Evolutionary conservation across 2,329 filamentous ascomycete genomes (phyloP), one percentile per base, ranked within the genome.

Genomic region (Nemania diffusa): DNA sequence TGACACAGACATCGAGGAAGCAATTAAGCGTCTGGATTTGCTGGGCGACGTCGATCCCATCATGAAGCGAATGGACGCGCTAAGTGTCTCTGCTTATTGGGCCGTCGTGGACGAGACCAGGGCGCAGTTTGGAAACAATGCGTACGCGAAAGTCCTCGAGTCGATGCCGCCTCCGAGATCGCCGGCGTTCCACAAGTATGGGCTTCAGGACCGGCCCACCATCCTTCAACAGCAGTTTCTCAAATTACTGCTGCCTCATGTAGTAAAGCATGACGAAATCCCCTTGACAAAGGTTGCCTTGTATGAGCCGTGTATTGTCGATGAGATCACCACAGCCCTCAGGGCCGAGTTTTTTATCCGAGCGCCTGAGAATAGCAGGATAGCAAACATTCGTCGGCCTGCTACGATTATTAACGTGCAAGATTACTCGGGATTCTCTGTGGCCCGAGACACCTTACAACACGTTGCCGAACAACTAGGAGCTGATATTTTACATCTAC

Each of bases 401-500:
- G 62, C 74, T 29, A 78, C 73, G 1, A 60, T 78, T 32, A 67
- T 78, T 7, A 73, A 77, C 32, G 64, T 71, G 20, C 67, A 62
- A n/a, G 71, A 74, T 37, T 74, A 70, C 55, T 69, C 72, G 9
- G 75, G 73, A 0, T 73, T 67, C 44, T 70, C 64, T 0, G 67
- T 72, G 26, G 65, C 75, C 4, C 71, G 59, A 32, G 71, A 72
- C 9, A 67, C 74, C 9, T 32, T 94, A 1, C 84, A 87, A 66
- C 84, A 87, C 57, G 81, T 91, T 50, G 91, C 91, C 0, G 80
- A 81, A 13, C 84, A 88, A 37, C 80, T 91, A 5, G 81, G 81
- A 6, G 90, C 92, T 2, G 89, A 95, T 71, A 75, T 95, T 2
- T 80, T 96, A 34, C 85, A 87, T 22, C 76, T 97, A 11, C 87